phyloP scores from a whole-genome alignment of 306 rosid species.

The Cucumis hystrix region DNA sequence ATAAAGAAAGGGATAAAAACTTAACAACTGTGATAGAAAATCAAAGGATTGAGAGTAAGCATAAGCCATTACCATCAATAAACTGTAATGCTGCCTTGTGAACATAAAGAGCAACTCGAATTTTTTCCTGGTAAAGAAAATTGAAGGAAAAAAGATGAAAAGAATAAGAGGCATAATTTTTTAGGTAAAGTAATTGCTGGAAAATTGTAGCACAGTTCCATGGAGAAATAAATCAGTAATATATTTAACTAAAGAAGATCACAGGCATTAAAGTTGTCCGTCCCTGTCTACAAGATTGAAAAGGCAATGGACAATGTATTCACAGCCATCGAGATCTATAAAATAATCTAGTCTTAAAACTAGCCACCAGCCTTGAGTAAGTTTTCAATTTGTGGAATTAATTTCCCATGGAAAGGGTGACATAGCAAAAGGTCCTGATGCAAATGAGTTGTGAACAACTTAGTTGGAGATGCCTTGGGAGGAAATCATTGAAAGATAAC shows the following conservation, averaged over 20 bases:
- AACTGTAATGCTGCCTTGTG: constrained; percentile 89
- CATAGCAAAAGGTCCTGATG: neutral
- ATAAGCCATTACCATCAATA: constrained; percentile 50
- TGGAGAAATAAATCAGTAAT: neutral
- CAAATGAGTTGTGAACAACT: neutral
- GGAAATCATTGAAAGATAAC: neutral
- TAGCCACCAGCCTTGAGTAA: neutral
- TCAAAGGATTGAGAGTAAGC: constrained; percentile 7
- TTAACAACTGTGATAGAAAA: neutral
- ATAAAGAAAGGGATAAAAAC: constrained; percentile 10
- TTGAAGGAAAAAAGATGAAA: constrained; percentile 4
- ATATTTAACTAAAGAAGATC: neutral
- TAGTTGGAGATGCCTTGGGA: neutral
- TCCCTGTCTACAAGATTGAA: neutral
- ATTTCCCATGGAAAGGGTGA: neutral
- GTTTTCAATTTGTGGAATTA: neutral
- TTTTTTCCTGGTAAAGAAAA: constrained; percentile 47
- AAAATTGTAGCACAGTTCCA: neutral
- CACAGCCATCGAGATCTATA: neutral
- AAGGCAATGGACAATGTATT: neutral
- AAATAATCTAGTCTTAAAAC: neutral
- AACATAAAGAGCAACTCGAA: constrained; percentile 76
- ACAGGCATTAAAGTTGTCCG: neutral
- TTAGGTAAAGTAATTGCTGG: neutral
- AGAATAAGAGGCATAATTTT: neutral